These are phyloP conservation scores for Ophiostoma pallidulum DNA, from an alignment of 2,329 filamentous ascomycete species.

Conservation along the genomic window DNA sequence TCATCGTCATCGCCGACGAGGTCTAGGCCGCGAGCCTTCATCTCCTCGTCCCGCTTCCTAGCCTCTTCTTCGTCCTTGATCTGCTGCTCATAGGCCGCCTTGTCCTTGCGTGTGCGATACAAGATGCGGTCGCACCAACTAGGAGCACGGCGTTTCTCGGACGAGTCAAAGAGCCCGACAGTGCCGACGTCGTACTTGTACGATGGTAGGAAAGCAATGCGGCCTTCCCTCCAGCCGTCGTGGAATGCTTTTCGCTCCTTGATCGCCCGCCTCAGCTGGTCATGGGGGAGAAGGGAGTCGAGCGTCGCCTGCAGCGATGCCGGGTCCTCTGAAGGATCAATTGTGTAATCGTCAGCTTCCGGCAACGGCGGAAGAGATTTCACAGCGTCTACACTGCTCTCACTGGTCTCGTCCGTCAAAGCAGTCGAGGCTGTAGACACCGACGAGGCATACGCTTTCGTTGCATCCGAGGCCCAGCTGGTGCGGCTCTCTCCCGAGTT, in stretches of 20 bases:
- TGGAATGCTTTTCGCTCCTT: constrained; percentile 70
- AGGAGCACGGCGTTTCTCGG: constrained; percentile 83
- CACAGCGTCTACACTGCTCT: constrained; percentile 26
- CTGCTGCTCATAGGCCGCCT: constrained; percentile 53
- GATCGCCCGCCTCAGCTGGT: constrained; percentile 72
- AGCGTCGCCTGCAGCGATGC: constrained; percentile 82
- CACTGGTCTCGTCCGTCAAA: constrained; percentile 19
- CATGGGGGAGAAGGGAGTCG: constrained; percentile 76
- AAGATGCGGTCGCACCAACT: constrained; percentile 97
- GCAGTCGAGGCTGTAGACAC: constrained; percentile 22
- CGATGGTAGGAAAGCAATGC: constrained; percentile 80
- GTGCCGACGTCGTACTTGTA: constrained; percentile 99
- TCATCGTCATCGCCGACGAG: constrained; percentile 66
- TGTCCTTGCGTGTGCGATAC: constrained; percentile 67
- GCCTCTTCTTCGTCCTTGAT: constrained; percentile 56
- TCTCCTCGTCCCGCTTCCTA: constrained; percentile 68
- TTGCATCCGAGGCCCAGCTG: constrained; percentile 17
- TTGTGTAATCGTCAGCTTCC: constrained; percentile 55
- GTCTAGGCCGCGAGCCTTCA: constrained; percentile 71
- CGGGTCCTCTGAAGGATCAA: constrained; percentile 67
- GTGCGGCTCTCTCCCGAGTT: constrained; percentile 35
- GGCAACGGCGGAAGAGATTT: constrained; percentile 35
- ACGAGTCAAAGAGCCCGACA: constrained; percentile 84
- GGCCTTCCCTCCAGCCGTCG: constrained; percentile 85
- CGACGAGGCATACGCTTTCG: constrained; percentile 16